Evolutionary conservation across 106 monocot species (phyloP).

Genomic region (Dendrobium huoshanense): DNA sequence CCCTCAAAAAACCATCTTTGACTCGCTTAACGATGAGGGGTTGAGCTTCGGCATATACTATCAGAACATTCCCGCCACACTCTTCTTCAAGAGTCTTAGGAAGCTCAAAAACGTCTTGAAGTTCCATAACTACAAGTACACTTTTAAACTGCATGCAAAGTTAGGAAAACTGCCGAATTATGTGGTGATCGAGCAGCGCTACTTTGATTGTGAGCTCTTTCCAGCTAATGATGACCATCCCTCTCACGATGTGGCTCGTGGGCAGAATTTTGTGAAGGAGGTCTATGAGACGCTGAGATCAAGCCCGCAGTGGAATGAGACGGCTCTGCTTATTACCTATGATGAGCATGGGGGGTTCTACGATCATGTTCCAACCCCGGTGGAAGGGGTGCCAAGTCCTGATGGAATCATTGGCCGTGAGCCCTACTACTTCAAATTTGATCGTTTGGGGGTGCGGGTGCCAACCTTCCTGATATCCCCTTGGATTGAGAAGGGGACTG

Average conservation of each 20-base stretch:
- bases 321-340: slow-evolving; percentile 74
- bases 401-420: slow-evolving; percentile 76
- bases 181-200: slow-evolving; percentile 71
- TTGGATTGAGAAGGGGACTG: slow-evolving; percentile 69
- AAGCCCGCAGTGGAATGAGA: slow-evolving; percentile 87
- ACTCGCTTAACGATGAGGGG: slow-evolving; percentile 55
- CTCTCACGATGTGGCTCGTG: slow-evolving; percentile 72
- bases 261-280: slow-evolving; percentile 75
- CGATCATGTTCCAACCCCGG: slow-evolving; percentile 85
- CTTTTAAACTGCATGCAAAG: slow-evolving; percentile 69
- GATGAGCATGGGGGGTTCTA: slow-evolving; percentile 93
- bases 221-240: slow-evolving; percentile 89
- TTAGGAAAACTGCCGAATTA: slow-evolving; percentile 69
- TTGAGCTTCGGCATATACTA: slow-evolving; percentile 71
- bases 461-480: slow-evolving; percentile 77
- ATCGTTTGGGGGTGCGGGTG: slow-evolving; percentile 69
- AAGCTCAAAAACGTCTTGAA: slow-evolving; percentile 53
- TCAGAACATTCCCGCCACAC: slow-evolving; percentile 78
- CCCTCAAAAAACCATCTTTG: slow-evolving; percentile 82
- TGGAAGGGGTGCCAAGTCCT: slow-evolving; percentile 66
- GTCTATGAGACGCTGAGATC: slow-evolving; percentile 72
- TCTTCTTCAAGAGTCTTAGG: slow-evolving; percentile 75
- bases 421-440: slow-evolving; percentile 83
- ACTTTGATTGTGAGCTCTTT: slow-evolving; percentile 47
- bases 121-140: slow-evolving; percentile 62